Evolutionary conservation across 305 asterid species (phyloP), one percentile per base, ranked within the genome.

Genomic region (Fraxinus dipetala): DNA sequence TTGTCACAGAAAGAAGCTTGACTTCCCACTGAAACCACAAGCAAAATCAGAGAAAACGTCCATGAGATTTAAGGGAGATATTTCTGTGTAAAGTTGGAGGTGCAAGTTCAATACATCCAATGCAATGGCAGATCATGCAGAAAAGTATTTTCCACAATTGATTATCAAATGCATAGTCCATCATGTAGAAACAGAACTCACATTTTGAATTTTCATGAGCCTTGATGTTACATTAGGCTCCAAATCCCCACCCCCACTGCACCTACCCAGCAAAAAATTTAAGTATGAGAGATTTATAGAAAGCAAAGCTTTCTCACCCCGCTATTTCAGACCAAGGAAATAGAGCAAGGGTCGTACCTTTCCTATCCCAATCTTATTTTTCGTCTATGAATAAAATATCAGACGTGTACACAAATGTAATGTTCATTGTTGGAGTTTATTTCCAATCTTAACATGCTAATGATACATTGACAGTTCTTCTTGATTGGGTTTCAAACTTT

Each of bases 1-100:
- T 34, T 75, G 31, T 87, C 91, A n/a, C 83, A 72, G 26, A 70
- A 28, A 67, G 72, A 28, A 72, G 56, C 76, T 43, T 75, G 77
- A 75, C 73, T 84, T 80, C 88, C 89, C 82, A 63, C 87, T 85
- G 83, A 84, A 83, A 70, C 63, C 74, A 83, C 10, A 18, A 26
- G 24, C 10, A 65, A 38, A 35, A 38, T 63, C 16, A 59, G 31
- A 13, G 13, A 5, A 72, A 31, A 13, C 13, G 14, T 72, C 30
- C 82, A 3, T 4, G 10, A 78, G 63, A 43, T 16, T 20, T 40
- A 20, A 69, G 76, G 72, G 30, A 20, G 13, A 51, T 18, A 51
- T 51, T 51, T 51, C 24, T n/a, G 2, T 51, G 2, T 51, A n/a
- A n/a, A 51, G 24, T 51, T n/a, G 24, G 30, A 59, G 20, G 4